Evolutionary conservation across 2,329 filamentous ascomycete genomes (phyloP).

Genomic region (Penicillium sp.): DNA sequence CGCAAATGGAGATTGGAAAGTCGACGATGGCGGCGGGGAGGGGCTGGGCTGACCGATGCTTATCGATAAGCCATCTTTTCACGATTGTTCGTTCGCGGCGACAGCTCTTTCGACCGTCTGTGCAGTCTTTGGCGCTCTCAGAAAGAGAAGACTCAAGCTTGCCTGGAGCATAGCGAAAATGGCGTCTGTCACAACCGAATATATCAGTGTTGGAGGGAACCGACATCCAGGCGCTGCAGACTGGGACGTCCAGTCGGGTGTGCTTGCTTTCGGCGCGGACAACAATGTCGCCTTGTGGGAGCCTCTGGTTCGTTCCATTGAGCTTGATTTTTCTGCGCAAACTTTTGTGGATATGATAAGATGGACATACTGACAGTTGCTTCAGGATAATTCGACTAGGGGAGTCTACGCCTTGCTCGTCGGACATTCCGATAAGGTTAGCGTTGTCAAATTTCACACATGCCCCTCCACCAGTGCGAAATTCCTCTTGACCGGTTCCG

Average conservation of each 20-base stretch:
- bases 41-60: slow-evolving; percentile 18
- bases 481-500: slow-evolving; percentile 70
- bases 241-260: slow-evolving; percentile 64
- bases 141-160: background rate
- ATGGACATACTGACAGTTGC: slow-evolving; percentile 6
- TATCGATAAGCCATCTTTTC: slow-evolving; percentile 36
- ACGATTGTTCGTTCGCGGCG: slow-evolving; percentile 16
- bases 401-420: slow-evolving; percentile 64
- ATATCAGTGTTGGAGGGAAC: slow-evolving; percentile 77
- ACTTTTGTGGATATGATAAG: background rate
- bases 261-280: slow-evolving; percentile 84
- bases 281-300: slow-evolving; percentile 85
- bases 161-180: slow-evolving; percentile 19
- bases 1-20: slow-evolving; percentile 1
- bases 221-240: slow-evolving; percentile 84
- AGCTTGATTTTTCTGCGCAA: background rate
- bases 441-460: slow-evolving; percentile 73
- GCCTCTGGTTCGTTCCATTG: slow-evolving; percentile 56
- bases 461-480: slow-evolving; percentile 43
- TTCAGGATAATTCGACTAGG: slow-evolving; percentile 38
- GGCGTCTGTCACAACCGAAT: slow-evolving; percentile 41
- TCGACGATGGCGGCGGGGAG: slow-evolving; percentile 11
- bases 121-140: slow-evolving; percentile 1
- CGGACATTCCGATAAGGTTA: slow-evolving; percentile 75
- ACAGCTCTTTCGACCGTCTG: slow-evolving; percentile 16